Base-by-base conservation (phyloP, 2,329 filamentous ascomycete species). In the Aspergillus vadensis region DNA sequence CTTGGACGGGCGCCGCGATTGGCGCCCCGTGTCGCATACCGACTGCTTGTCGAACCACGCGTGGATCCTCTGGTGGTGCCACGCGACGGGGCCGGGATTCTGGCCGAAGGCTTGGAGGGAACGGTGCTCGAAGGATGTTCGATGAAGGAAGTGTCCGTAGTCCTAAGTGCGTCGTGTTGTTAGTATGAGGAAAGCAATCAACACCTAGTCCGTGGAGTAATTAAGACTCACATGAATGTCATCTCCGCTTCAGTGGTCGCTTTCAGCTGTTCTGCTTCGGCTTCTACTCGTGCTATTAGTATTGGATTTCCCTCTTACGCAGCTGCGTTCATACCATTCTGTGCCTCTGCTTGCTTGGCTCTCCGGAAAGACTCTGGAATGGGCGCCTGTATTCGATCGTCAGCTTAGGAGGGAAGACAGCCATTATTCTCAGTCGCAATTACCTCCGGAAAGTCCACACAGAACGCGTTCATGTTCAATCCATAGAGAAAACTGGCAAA, bases 381-480 rank as follows among this genome's bases (percentile, higher is more conserved):
- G 0, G 93, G 93, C 1, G 90, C 91, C 91, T 95, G 59, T 10
- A 32, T 4, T 44, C 14, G 51, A 36, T 27, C 32, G 36, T 67
- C 17, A 66, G 57, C 36, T 44, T 57, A 19, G 44, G n/a, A 41
- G 49, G 8, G 7, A 52, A 44, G 32, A 17, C 21, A 19, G 21
- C 47, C 7, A 64, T 5, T 14, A 10, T 50, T 10, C 6, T 17
- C n/a, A 17, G 27, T 23, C 15, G 25, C 47, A 50, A 27, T 55
- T 79, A 92, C 92, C 86, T 99, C 95, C 0, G 92, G 91, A 66
- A 97, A 99, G 76, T 99, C 95, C 32, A 98, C 93, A 75, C 94
- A 98, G 75, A 98, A 99, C 1, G 95, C 95, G 76, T 97, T 98
- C 93, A 99, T 97, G 73, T 98, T 98, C 74, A 99, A 77, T 2